Percentiles rank a stretch among this genome's conserved stretches.
These are phyloP conservation scores for Suillus luteus DNA, from an alignment of 768 basidiomycete species.

Conservation along the genomic window DNA sequence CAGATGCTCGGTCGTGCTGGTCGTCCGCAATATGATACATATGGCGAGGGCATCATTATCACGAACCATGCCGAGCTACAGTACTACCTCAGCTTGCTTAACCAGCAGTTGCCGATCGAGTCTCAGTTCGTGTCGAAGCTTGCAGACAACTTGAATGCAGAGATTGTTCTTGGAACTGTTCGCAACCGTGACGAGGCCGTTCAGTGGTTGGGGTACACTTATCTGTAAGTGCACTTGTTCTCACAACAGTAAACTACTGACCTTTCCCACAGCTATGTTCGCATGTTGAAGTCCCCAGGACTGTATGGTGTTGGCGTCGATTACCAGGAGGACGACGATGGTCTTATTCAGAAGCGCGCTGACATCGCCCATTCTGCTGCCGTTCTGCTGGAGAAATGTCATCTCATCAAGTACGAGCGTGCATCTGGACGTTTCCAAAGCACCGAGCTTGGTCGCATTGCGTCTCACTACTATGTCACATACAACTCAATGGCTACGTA, in stretches of 20 bases:
- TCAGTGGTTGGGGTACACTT: constrained; percentile 96
- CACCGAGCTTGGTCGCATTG: constrained; percentile 92
- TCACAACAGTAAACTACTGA: constrained; percentile 11
- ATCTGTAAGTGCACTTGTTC: constrained; percentile 59
- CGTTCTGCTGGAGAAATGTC: constrained; percentile 89
- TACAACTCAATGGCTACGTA: constrained; percentile 96
- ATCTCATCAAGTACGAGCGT: constrained; percentile 92
- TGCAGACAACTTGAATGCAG: constrained; percentile 95
- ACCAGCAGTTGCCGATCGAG: constrained; percentile 98
- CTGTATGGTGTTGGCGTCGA: constrained; percentile 88
- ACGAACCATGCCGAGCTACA: constrained; percentile 97
- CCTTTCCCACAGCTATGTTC: constrained; percentile 63
- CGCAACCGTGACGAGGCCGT: constrained; percentile 96
- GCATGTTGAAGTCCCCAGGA: constrained; percentile 88
- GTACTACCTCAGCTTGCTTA: constrained; percentile 93
- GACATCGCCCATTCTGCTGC: constrained; percentile 95
- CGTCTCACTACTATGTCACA: constrained; percentile 94
- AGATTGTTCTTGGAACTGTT: constrained; percentile 93
- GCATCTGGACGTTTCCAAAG: constrained; percentile 85
- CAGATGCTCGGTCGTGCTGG: constrained; percentile 99
- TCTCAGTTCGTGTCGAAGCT: constrained; percentile 90
- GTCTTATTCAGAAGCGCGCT: constrained; percentile 88
- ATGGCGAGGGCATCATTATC: constrained; percentile 97
- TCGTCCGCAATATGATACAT: constrained; percentile 95
- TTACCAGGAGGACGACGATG: constrained; percentile 84